Conservation (phyloP, 2,329 filamentous ascomycete species). For the Colletotrichum caudatum region DNA sequence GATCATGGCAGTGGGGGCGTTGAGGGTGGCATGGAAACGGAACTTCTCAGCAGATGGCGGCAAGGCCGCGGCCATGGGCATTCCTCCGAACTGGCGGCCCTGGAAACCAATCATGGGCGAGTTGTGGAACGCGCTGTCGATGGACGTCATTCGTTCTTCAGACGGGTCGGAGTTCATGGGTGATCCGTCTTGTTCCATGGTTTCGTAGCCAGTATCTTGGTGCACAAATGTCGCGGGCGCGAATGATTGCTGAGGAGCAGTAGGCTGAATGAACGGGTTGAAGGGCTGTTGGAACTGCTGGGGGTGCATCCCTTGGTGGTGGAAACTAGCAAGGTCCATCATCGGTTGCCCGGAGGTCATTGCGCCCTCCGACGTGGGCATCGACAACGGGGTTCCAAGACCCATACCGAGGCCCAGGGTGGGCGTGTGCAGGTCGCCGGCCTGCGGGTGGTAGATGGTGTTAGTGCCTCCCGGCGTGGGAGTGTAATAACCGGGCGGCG, state of each 20-base stretch:
- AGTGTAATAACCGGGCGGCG: slow-evolving; percentile 86
- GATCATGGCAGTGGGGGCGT: slow-evolving; percentile 96
- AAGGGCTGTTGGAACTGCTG: slow-evolving; percentile 73
- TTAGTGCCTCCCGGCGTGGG: slow-evolving; percentile 86
- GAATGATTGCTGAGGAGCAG: slow-evolving; percentile 70
- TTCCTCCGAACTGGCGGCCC: slow-evolving; percentile 60
- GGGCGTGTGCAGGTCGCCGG: slow-evolving; percentile 89
- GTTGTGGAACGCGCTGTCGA: slow-evolving; percentile 72
- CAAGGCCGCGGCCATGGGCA: slow-evolving; percentile 60
- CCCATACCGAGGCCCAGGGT: slow-evolving; percentile 80
- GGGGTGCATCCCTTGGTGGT: slow-evolving; percentile 68
- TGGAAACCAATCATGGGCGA: slow-evolving; percentile 72
- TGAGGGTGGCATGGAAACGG: slow-evolving; percentile 89
- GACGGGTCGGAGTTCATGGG: slow-evolving; percentile 70
- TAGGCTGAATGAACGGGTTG: slow-evolving; percentile 76
- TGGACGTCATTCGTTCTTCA: slow-evolving; percentile 64
- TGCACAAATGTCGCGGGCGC: slow-evolving; percentile 85
- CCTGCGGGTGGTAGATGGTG: slow-evolving; percentile 84
- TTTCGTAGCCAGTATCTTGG: slow-evolving; percentile 83
- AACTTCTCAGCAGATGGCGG: slow-evolving; percentile 77
- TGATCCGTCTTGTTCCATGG: slow-evolving; percentile 80
- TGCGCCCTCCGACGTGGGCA: slow-evolving; percentile 75
- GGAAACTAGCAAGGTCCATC: slow-evolving; percentile 73
- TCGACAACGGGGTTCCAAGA: slow-evolving; percentile 83
- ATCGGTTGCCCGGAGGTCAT: slow-evolving; percentile 70